Base-by-base conservation (phyloP, 2,329 filamentous ascomycete species). In the Diaporthe batatas region DNA sequence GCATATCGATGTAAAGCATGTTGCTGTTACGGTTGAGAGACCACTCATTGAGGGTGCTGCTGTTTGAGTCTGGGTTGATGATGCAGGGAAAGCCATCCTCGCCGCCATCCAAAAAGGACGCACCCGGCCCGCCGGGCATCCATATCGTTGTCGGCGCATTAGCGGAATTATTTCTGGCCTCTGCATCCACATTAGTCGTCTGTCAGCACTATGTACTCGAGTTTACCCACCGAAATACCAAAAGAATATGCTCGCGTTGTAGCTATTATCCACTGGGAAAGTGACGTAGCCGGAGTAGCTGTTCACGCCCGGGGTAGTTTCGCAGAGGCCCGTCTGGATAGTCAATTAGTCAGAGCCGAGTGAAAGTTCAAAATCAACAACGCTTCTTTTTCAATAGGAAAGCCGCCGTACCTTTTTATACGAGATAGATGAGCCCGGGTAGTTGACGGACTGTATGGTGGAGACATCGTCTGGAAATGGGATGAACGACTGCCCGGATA, bases 1-100 rank as follows among this genome's bases (percentile, higher is more conserved):
- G 92, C 79, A 93, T 88, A 76, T 94, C 91, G 76, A 94, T 89
- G 80, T 92, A 93, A 21, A 94, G 87, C 86, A 93, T 89, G 75
- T 92, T 92, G 75, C 87, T 88, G 32, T 88, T 85, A 76, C 89
- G 88, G 74, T 89, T 91, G 88, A 90, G 92, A 0, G 89, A 89
- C 81, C 87, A 90, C 0, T 89, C 87, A 75, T 92, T 92, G 6
- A 83, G 75, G 21, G 80, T 79, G 0, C 86, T 86, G n/a, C 80
- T 81, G 78, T 88, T 87, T 68, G 84, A 86, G 47, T 88, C 85
- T 57, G 82, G 80, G 42, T 88, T 86, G 51, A 91, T 81, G 32
- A 80, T 80, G 77, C 89, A 91, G 11, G 89, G 88, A 18, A 85
- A 85, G 55, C 81, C 78, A 87, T 87, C 74, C 25, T 36, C 32